A percentile compares a stretch with the other conserved stretches of the same genome.
These are phyloP conservation scores for Lophiostoma macrostomum DNA, from an alignment of 495 filamentous ascomycete species.

Conservation along the genomic window DNA sequence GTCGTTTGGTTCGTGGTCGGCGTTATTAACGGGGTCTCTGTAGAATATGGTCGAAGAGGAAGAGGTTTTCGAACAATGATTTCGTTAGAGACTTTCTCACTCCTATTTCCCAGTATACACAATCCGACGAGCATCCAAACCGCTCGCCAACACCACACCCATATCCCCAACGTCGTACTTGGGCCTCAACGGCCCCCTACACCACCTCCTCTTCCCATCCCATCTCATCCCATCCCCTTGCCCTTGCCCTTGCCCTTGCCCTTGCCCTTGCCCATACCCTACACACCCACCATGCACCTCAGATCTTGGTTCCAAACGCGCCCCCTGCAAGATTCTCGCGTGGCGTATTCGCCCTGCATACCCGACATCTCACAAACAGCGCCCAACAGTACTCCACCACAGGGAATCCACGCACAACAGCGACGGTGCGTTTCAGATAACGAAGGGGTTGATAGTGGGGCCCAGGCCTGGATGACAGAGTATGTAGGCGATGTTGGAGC, in stretches of 20 bases:
- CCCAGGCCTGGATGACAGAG: not conserved
- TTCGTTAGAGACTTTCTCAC: too few relatives aligned
- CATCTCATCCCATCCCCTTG: not conserved
- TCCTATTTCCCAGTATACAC: too few relatives aligned
- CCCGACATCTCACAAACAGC: too few relatives aligned
- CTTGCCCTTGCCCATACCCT: not conserved
- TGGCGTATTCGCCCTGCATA: too few relatives aligned
- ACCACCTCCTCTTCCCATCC: not conserved
- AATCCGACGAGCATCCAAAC: too few relatives aligned
- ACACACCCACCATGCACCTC: not conserved
- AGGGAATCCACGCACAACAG: not conserved
- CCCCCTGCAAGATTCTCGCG: too few relatives aligned
- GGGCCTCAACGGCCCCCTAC: conserved; percentile 6
- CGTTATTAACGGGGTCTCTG: too few relatives aligned
- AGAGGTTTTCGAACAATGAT: too few relatives aligned
- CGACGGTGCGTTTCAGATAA: conserved; percentile 9
- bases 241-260: not conserved
- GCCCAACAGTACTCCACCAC: not conserved
- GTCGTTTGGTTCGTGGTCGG: too few relatives aligned
- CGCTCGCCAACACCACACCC: not conserved
- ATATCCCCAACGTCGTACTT: conserved; percentile 9
- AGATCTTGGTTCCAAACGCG: too few relatives aligned
- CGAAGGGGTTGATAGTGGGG: not conserved
- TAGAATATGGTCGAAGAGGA: too few relatives aligned
- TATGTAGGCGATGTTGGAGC: not conserved